Evolutionary conservation across 352 stramenopile species (phyloP).

Genomic region (Phytophthora tubulina): DNA sequence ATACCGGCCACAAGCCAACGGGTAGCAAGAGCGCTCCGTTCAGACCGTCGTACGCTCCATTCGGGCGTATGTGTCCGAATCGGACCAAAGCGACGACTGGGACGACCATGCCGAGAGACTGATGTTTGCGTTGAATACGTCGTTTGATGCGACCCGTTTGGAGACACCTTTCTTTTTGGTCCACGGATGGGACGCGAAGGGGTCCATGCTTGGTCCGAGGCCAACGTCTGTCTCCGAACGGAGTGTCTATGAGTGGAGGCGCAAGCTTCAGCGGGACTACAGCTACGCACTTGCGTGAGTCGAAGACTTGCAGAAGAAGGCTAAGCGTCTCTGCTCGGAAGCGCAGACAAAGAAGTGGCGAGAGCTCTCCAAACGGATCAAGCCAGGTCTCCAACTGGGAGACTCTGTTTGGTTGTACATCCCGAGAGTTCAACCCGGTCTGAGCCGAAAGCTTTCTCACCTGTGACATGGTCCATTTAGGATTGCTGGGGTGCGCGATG

Average conservation of each 20-base stretch:
- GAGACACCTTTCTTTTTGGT: background rate
- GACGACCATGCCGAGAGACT: background rate
- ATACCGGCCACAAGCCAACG: no score
- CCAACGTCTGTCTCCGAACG: background rate
- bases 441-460: no score
- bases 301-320: slow-evolving; percentile 14
- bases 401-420: no score
- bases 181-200: slow-evolving; percentile 2
- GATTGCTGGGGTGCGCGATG: no score
- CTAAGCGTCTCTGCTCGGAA: background rate
- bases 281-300: slow-evolving; percentile 2
- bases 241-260: slow-evolving; percentile 6
- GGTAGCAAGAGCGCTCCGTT: no score
- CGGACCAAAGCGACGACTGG: slow-evolving; percentile 10
- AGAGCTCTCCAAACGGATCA: no score
- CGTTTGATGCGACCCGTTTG: background rate
- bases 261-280: slow-evolving; percentile 5
- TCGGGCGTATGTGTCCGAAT: background rate
- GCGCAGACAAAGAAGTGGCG: background rate
- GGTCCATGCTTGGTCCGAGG: slow-evolving; percentile 10
- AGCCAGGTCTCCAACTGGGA: no score
- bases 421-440: background rate
- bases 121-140: no score
- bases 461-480: no score
- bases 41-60: no score